Evolutionary conservation across 2,329 filamentous ascomycete species (phyloP).

Genomic region (Stromatinia cepivora): DNA sequence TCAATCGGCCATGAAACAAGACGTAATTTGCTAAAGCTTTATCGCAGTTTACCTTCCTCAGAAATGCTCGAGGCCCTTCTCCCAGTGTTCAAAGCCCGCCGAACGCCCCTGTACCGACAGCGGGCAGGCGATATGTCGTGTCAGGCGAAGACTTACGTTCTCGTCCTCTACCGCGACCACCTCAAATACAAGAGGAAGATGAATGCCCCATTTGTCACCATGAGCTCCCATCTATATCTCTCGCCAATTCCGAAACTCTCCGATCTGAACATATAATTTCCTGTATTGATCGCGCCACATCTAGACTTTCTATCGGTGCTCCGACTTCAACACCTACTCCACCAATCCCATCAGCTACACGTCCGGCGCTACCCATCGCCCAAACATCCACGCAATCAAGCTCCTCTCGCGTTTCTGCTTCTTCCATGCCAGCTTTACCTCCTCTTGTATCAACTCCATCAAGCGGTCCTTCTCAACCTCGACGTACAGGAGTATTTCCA

Average conservation of each 20-base stretch:
- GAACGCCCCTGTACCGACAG: neutral
- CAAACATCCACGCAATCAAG: conserved; percentile 32
- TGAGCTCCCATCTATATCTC: conserved; percentile 61
- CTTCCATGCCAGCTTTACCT: conserved; percentile 35
- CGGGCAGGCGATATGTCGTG: conserved; percentile 21
- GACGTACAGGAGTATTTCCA: conserved; percentile 61
- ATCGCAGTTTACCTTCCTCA: conserved; percentile 14
- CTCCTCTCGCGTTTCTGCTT: conserved; percentile 29
- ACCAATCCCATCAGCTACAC: conserved; percentile 21
- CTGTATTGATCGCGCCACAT: conserved; percentile 49
- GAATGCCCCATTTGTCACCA: conserved; percentile 76
- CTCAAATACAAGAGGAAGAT: conserved; percentile 67
- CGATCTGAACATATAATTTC: conserved; percentile 59
- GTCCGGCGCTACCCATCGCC: conserved; percentile 19
- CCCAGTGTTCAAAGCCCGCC: conserved; percentile 9
- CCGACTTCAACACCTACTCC: conserved; percentile 25
- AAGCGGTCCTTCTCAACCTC: conserved; percentile 30
- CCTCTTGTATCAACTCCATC: conserved; percentile 15
- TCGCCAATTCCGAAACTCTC: conserved; percentile 55
- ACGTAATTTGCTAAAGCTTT: neutral
- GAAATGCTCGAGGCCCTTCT: conserved; percentile 17
- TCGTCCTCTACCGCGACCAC: conserved; percentile 30
- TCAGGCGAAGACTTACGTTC: conserved; percentile 19
- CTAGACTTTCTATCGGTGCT: conserved; percentile 22
- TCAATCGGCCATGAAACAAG: neutral